phyloP scores from a whole-genome alignment of 192 early-diverging fungal species.

The Borealophlyctis nickersoniae region DNA sequence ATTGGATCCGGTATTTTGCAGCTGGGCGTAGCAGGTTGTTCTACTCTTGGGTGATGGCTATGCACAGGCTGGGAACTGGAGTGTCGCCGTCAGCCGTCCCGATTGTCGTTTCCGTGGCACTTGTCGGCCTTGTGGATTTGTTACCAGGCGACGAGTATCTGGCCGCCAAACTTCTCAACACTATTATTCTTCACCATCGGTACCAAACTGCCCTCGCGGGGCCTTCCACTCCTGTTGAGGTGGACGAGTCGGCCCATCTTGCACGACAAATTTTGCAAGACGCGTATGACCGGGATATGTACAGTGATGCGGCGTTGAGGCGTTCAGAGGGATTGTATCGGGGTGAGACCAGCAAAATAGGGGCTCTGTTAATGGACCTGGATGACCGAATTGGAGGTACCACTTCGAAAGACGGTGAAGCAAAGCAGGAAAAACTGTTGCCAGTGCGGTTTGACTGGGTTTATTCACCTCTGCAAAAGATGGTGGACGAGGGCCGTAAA shows the following conservation, averaged over 20 bases:
- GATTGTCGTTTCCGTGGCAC: constrained; percentile 22
- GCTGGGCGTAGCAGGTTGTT: not conserved
- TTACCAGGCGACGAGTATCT: constrained; percentile 28
- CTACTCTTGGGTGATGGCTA: constrained; percentile 12
- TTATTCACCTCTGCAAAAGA: constrained; percentile 3
- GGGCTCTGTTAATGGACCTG: constrained; percentile 10
- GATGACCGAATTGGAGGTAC: not conserved
- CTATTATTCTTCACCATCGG: constrained; percentile 13
- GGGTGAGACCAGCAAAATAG: not conserved
- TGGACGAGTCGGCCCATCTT: not conserved
- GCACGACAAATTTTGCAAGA: constrained; percentile 9
- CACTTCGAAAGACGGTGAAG: constrained; percentile 5
- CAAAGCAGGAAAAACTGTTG: not conserved
- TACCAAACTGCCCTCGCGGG: constrained; percentile 2
- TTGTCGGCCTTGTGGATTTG: constrained; percentile 7
- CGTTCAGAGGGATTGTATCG: constrained; percentile 18
- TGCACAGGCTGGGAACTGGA: not conserved
- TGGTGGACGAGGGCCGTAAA: constrained; percentile 5
- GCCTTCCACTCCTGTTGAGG: not conserved
- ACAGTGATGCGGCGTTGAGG: constrained; percentile 5
- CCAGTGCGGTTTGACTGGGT: constrained; percentile 27
- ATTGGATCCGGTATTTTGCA: constrained; percentile 13
- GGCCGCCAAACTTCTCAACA: constrained; percentile 17
- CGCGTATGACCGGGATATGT: constrained; percentile 19
- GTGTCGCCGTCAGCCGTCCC: too few species aligned